These are phyloP conservation scores for Fusarium pseudoanthophilum DNA, from an alignment of 2,329 filamentous ascomycete genomes.

Conservation along the genomic window DNA sequence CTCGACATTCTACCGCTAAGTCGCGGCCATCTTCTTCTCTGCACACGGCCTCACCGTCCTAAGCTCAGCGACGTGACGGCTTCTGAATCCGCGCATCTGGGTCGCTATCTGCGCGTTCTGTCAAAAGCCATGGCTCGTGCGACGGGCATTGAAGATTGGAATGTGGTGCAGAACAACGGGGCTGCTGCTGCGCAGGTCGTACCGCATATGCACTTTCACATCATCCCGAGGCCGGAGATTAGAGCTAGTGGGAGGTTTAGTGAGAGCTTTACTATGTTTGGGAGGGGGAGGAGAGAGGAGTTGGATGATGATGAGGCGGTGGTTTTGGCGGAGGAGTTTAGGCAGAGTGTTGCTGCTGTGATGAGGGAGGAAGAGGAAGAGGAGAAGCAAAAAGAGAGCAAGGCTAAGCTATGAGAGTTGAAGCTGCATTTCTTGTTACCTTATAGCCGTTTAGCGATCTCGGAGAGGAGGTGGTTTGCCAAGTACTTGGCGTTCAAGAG, in stretches of 20 bases:
- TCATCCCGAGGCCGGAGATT: constrained; percentile 85
- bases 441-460: constrained; percentile 7
- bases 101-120: constrained; percentile 75
- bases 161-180: constrained; percentile 96
- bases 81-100: constrained; percentile 73
- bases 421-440: constrained; percentile 5
- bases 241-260: constrained; percentile 63
- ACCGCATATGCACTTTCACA: constrained; percentile 92
- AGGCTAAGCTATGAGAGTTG: constrained; percentile 52
- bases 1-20: constrained; percentile 93
- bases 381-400: constrained; percentile 32
- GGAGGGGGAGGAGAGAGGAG: constrained; percentile 76
- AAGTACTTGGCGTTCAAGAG: neutral
- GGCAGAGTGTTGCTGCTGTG: constrained; percentile 61
- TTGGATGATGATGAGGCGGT: constrained; percentile 79
- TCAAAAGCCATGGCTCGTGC: constrained; percentile 75
- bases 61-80: constrained; percentile 79
- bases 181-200: constrained; percentile 91
- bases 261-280: constrained; percentile 85
- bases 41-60: constrained; percentile 78
- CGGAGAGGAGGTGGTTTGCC: neutral
- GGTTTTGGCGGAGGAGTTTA: constrained; percentile 65
- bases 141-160: constrained; percentile 85
- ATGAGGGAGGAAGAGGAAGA: constrained; percentile 52
- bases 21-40: constrained; percentile 83